These are phyloP conservation scores for Lentinula sp. DNA, from an alignment of 768 basidiomycete species.

Conservation along the genomic window DNA sequence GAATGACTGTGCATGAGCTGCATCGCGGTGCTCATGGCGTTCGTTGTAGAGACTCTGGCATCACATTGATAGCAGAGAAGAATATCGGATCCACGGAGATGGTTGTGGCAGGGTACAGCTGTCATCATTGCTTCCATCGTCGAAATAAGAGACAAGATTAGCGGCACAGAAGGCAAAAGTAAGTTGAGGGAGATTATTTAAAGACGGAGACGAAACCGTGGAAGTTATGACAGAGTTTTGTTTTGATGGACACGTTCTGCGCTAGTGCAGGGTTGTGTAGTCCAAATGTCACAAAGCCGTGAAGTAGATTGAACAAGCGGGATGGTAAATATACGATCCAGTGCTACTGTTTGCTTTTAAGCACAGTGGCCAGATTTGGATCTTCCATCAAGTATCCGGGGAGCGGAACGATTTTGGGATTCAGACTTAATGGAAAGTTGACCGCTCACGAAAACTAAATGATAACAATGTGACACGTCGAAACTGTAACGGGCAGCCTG, in stretches of 20 bases:
- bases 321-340: not conserved
- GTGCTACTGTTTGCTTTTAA: not conserved
- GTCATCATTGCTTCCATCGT: not conserved
- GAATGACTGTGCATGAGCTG: not conserved
- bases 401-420: not conserved
- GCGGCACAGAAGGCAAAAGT: too few species aligned
- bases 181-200: too few species aligned
- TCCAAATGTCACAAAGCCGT: not conserved
- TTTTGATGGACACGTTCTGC: not conserved
- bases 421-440: not conserved
- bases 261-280: not conserved
- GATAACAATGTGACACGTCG: not conserved
- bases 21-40: slow-evolving; percentile 1
- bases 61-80: slow-evolving; percentile 1
- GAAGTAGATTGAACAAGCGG: not conserved
- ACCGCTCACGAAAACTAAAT: not conserved
- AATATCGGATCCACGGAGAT: not conserved
- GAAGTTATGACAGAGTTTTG: not conserved
- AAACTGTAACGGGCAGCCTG: not conserved
- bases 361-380: not conserved
- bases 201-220: too few species aligned
- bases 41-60: not conserved
- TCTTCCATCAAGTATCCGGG: not conserved
- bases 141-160: too few species aligned
- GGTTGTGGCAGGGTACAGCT: not conserved